A percentile compares a stretch with the other conserved stretches of the same genome.
phyloP scores from a whole-genome alignment of 2,329 filamentous ascomycete genomes.

The Emergomyces orientalis region DNA sequence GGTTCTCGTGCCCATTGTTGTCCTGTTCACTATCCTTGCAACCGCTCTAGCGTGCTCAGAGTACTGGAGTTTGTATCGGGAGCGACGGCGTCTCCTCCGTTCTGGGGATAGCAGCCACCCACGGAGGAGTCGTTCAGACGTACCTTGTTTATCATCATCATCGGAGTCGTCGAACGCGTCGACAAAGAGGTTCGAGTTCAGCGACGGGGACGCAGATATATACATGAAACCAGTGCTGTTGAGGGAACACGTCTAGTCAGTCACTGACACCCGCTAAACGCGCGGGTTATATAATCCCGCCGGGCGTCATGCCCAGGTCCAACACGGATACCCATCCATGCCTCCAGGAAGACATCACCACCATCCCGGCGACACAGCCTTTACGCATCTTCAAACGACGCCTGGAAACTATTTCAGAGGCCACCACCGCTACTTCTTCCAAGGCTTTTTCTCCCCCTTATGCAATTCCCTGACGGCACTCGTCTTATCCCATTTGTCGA shows the following conservation, averaged over 20 bases:
- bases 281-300: neutral
- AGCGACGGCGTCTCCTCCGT: conserved; percentile 21
- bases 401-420: conserved; percentile 18
- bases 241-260: conserved; percentile 14
- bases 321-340: neutral
- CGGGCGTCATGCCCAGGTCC: neutral
- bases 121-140: conserved; percentile 25
- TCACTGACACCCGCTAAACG: neutral
- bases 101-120: conserved; percentile 17
- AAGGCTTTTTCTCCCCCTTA: conserved; percentile 14
- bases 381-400: conserved; percentile 42
- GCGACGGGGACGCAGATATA: conserved; percentile 21
- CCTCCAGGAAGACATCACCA: neutral
- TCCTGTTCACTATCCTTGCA: conserved; percentile 33
- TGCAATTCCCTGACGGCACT: conserved; percentile 22
- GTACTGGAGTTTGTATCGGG: conserved; percentile 22
- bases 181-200: conserved; percentile 26
- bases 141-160: conserved; percentile 12
- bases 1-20: conserved; percentile 40
- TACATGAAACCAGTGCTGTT: conserved; percentile 19
- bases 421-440: neutral
- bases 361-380: conserved; percentile 34
- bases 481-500: conserved; percentile 16
- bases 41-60: conserved; percentile 33
- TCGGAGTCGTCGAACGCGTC: conserved; percentile 24